Evolutionary conservation across 495 filamentous ascomycete genomes (phyloP).

Genomic region (Xylaria castorea): DNA sequence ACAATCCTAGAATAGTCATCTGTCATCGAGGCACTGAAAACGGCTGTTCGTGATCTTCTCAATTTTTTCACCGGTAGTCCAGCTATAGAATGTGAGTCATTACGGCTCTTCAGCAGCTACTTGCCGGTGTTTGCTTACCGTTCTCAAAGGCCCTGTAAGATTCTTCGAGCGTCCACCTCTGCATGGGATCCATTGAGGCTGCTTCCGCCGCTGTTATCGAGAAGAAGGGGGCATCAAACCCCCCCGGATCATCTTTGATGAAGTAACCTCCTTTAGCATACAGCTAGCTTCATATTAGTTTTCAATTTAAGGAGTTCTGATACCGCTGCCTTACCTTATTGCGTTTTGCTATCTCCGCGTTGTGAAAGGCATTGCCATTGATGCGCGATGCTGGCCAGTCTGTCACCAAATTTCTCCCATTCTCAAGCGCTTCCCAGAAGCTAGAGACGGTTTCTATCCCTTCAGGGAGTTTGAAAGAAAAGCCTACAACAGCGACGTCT

Average conservation of each 20-base stretch:
- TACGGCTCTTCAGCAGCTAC: not conserved
- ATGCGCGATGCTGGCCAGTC: slow-evolving; percentile 42
- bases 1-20: slow-evolving; percentile 42
- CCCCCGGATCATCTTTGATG: slow-evolving; percentile 50
- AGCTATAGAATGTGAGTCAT: slow-evolving; percentile 24
- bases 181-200: slow-evolving; percentile 43
- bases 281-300: slow-evolving; percentile 5
- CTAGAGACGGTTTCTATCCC: slow-evolving; percentile 40
- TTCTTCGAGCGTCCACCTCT: slow-evolving; percentile 54
- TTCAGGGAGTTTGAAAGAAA: slow-evolving; percentile 47
- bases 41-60: slow-evolving; percentile 36
- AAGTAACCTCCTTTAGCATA: slow-evolving; percentile 40
- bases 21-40: slow-evolving; percentile 41
- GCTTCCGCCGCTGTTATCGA: slow-evolving; percentile 62
- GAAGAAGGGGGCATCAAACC: slow-evolving; percentile 64
- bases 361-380: slow-evolving; percentile 30
- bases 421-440: slow-evolving; percentile 46
- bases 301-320: not conserved
- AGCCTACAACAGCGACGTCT: slow-evolving; percentile 47
- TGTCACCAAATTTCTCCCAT: slow-evolving; percentile 45
- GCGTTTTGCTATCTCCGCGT: not conserved
- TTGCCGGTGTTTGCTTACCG: slow-evolving; percentile 19
- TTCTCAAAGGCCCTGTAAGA: slow-evolving; percentile 57
- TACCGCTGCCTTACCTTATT: not conserved
- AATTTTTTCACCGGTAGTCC: slow-evolving; percentile 35